phyloP scores from a whole-genome alignment of 2,329 filamentous ascomycete species.

The Ophiostoma tasmaniense region DNA sequence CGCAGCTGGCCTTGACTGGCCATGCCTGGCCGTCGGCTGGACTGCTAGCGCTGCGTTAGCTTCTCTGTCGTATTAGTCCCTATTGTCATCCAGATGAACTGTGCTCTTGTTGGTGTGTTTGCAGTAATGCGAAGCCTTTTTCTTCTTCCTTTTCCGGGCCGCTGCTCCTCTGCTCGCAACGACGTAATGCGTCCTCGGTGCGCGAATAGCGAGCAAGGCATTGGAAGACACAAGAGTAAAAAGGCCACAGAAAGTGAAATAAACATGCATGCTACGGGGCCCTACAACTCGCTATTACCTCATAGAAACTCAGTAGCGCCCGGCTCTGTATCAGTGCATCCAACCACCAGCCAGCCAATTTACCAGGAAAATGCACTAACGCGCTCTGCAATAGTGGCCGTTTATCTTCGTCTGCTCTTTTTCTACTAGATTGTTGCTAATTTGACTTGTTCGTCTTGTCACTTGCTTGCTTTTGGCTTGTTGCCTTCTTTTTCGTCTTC shows the following conservation, averaged over 20 bases:
- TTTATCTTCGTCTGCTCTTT: background rate
- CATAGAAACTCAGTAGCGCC: constrained; percentile 1
- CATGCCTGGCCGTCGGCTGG: background rate
- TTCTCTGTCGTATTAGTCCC: background rate
- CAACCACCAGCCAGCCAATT: background rate
- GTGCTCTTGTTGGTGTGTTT: background rate
- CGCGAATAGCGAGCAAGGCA: background rate
- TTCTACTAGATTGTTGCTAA: background rate
- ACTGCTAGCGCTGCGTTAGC: background rate
- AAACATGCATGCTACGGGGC: background rate
- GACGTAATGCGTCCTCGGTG: background rate
- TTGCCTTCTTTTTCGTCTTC: constrained; percentile 2
- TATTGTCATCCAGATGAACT: background rate
- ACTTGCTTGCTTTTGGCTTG: background rate
- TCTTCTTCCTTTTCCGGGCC: constrained; percentile 4
- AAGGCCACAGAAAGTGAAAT: background rate
- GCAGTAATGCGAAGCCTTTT: background rate
- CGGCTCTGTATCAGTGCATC: background rate
- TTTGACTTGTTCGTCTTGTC: constrained; percentile 1
- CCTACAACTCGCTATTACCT: background rate
- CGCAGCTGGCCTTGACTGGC: background rate
- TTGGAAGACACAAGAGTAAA: background rate
- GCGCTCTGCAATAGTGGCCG: background rate
- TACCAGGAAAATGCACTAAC: background rate
- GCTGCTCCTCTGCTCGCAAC: background rate